Base-by-base conservation (phyloP, 768 basidiomycete genomes). In the Pholiota conissans region DNA sequence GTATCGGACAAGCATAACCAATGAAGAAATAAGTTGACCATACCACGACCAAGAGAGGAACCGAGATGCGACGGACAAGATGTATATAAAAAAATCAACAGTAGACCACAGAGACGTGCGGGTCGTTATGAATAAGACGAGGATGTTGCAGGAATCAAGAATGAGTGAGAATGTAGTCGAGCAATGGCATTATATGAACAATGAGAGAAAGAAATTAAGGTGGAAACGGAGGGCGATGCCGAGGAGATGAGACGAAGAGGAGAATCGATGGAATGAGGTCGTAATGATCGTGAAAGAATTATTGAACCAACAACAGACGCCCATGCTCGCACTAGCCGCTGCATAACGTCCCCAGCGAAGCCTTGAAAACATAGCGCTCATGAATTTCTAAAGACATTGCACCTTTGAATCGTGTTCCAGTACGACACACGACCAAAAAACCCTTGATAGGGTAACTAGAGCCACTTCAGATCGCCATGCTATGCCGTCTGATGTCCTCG, bases 401-500 rank as follows among this genome's bases (percentile, higher is more conserved):
- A 30, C 3, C n/a, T 20, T 16, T 5, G 34, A 24, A 26, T 26
- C 32, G 24, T 26, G 18, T 29, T 16, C 32, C 29, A 22, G 4
- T n/a, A 4, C 20, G 8, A 20, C 20, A 32, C 8, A 14, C 22
- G 49, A 34, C 30, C 11, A 26, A 24, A 9, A 24, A 32, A 34
- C 16, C 35, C 35, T 4, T 24, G 11, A 5, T 13, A 24, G 50
- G 50, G 35, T 35, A 11, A 22, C 22, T 37, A 26, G 14, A 16
- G 50, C 42, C 27, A 24, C 28, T 9, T 80, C 69, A 89, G 49
- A 86, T 79, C 26, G 81, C 84, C 76, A 89, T 79, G 67, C 86
- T 89, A 67, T 89, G 87, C 58, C 87, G 74, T 65, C 88, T 77
- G 42, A 76, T 74, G 56, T 88, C 86, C 78, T 80, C 60, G 67